These are phyloP conservation scores for Euphorbia celastroides DNA, from an alignment of 441 rosid species.

Conservation along the genomic window DNA sequence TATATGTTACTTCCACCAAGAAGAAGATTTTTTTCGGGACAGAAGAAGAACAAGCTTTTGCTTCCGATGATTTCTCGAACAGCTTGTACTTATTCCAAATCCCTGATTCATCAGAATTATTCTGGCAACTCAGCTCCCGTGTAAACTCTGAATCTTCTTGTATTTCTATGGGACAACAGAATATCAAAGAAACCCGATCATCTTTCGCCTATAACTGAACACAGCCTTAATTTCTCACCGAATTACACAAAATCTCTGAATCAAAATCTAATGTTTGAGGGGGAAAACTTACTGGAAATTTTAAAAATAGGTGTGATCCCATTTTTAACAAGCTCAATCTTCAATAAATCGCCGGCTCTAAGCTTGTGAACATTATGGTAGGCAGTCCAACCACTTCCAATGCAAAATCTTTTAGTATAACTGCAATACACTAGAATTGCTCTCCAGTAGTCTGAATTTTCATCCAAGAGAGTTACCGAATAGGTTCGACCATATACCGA, in stretches of 20 bases:
- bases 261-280: not conserved
- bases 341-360: constrained; percentile 7
- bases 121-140: not conserved
- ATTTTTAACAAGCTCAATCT: constrained; percentile 5
- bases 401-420: not conserved
- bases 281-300: constrained; percentile 9
- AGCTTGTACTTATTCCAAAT: not conserved
- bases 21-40: not conserved
- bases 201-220: not conserved
- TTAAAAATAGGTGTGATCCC: constrained; percentile 4
- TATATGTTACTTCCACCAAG: not conserved
- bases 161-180: not conserved
- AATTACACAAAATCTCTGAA: not conserved
- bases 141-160: not conserved
- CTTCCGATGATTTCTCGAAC: not conserved
- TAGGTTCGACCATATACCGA: not conserved
- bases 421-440: too few relatives aligned
- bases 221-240: not conserved
- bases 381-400: constrained; percentile 8
- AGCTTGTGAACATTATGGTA: constrained; percentile 2
- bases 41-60: constrained; percentile 6
- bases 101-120: constrained; percentile 8
- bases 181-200: not conserved
- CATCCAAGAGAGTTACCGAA: constrained; percentile 6
- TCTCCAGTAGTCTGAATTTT: too few relatives aligned